Evolutionary conservation across 345 rosid species (phyloP), one percentile per base, ranked within the genome.

Genomic region (Eucalyptus paniculata): DNA sequence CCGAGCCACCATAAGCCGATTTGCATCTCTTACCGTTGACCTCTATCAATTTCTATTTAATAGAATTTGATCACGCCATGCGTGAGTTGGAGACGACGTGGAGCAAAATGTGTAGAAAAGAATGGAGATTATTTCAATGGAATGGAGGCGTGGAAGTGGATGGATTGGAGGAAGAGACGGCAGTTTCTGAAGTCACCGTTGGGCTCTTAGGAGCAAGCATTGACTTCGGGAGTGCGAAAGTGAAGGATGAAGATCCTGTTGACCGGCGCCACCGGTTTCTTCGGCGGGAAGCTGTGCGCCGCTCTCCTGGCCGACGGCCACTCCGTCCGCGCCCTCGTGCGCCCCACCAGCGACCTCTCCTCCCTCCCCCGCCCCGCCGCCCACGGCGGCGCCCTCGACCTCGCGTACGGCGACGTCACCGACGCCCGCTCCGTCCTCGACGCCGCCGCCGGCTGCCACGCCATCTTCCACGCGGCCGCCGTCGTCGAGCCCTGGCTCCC

Each of bases 401-500:
- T 96, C 87, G 94, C 92, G 28, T 95, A 94, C 89, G 99, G 99
- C 32, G 99, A 97, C 89, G 94, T 97, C 37, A 97, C 98, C 12
- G 99, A 96, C 89, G 93, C 87, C 91, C 89, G 85, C 26, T 94
- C 97, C 12, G 90, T 97, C 83, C 92, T 90, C 5, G 94, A 93
- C 62, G 96, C 97, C 92, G 95, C 94, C 93, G 93, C 94, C 90
- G 96, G 93, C 88, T 96, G 98, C 92, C 91, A 94, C 67, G 90
- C 94, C 93, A 88, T 97, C 92, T 95, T 96, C 96, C 99, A 97
- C 92, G 91, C 95, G 2, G 99, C 99, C 26, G 99, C 99, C 87
- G 11, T 95, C 30, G 99, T 96, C 89, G 98, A 97, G 94, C 97
- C 99, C 72, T 97, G 99, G 99, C 96, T 96, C 16, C 96, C 98